These are phyloP conservation scores for Solanum sparsipilum DNA, from an alignment of 257 asterid genomes.

Conservation along the genomic window DNA sequence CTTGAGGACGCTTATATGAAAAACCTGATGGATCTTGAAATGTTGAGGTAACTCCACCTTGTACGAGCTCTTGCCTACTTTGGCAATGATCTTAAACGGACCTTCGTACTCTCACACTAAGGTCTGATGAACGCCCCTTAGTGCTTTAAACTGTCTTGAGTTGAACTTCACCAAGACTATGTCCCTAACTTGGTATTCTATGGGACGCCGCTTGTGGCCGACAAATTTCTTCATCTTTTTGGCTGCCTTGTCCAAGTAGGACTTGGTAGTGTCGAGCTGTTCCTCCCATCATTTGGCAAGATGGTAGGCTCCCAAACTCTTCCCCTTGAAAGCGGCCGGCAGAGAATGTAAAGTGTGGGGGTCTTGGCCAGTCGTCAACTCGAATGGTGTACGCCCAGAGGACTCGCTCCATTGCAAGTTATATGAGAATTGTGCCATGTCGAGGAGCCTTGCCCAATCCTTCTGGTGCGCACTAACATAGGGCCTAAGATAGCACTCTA, in stretches of 20 bases:
- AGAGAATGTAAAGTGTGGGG: neutral
- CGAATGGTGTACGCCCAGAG: rapidly evolving
- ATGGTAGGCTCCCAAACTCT: neutral
- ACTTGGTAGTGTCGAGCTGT: neutral
- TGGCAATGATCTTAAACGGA: neutral
- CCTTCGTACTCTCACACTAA: neutral
- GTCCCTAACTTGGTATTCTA: neutral
- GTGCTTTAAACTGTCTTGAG: neutral
- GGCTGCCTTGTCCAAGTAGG: neutral
- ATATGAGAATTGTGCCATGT: neutral
- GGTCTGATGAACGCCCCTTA: neutral
- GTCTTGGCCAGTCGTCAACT: neutral
- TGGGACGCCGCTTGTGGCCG: rapidly evolving
- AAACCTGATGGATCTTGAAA: neutral
- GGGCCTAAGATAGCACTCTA: neutral
- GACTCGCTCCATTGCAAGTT: neutral
- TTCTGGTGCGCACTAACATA: neutral
- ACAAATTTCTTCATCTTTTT: too few relatives aligned
- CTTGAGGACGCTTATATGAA: neutral
- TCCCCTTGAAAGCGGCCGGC: rapidly evolving
- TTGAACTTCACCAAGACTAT: neutral
- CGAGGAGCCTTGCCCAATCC: neutral
- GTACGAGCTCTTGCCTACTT: neutral
- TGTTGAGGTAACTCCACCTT: neutral
- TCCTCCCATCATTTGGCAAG: too few relatives aligned